These are phyloP conservation scores for Priceomyces fermenticarens DNA, from an alignment of 805 yeast genomes.

Conservation along the genomic window DNA sequence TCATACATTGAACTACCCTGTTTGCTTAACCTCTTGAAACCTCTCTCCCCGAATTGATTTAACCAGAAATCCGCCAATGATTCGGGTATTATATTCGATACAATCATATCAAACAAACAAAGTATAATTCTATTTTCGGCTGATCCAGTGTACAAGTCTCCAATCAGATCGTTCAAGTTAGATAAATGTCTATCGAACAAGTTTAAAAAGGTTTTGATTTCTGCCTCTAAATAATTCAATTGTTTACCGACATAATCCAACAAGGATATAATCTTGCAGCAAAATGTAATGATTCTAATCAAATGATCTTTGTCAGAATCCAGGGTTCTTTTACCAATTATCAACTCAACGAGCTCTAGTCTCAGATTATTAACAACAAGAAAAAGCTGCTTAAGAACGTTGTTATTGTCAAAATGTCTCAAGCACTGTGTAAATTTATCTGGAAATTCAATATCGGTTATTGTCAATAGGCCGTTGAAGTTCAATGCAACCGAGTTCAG, in stretches of 20 bases:
- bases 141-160: slow-evolving; percentile 5
- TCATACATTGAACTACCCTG: slow-evolving; percentile 52
- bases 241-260: slow-evolving; percentile 21
- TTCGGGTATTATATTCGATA: slow-evolving; percentile 54
- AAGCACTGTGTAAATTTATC: slow-evolving; percentile 8
- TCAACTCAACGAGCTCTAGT: slow-evolving; percentile 14
- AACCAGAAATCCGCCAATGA: slow-evolving; percentile 56
- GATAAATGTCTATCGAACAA: slow-evolving; percentile 30
- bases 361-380: slow-evolving; percentile 13
- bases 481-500: slow-evolving; percentile 22
- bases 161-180: slow-evolving; percentile 28
- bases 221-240: slow-evolving; percentile 14
- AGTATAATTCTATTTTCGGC: slow-evolving; percentile 12
- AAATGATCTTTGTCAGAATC: slow-evolving; percentile 12
- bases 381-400: slow-evolving; percentile 26
- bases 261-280: slow-evolving; percentile 25
- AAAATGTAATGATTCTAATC: slow-evolving; percentile 18
- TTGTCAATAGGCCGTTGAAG: slow-evolving; percentile 29
- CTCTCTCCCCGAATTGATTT: slow-evolving; percentile 66
- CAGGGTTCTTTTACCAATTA: slow-evolving; percentile 9
- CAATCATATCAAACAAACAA: slow-evolving; percentile 41
- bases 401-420: slow-evolving; percentile 17
- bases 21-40: slow-evolving; percentile 53
- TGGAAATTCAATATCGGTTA: slow-evolving; percentile 23
- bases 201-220: slow-evolving; percentile 21